Conservation (phyloP, 2,329 filamentous ascomycete genomes). For the Sordariomycetes sp. region DNA sequence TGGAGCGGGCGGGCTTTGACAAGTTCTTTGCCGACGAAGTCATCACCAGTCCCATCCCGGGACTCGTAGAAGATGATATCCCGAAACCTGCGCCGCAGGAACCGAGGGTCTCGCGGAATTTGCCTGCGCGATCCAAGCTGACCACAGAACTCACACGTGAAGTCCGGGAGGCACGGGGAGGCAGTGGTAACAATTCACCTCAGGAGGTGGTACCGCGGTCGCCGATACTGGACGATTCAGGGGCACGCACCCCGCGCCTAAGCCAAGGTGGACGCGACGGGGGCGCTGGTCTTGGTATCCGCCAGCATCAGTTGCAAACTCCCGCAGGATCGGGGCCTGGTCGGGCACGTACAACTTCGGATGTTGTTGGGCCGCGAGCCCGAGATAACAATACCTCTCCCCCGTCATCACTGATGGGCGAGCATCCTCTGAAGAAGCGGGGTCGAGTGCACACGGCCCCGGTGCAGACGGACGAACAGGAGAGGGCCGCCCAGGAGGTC, state of each 20-base stretch:
- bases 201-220: background rate
- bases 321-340: slow-evolving; percentile 31
- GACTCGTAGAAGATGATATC: slow-evolving; percentile 65
- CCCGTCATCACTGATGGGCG: slow-evolving; percentile 17
- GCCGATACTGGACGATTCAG: background rate
- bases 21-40: slow-evolving; percentile 70
- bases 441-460: slow-evolving; percentile 12
- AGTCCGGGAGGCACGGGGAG: background rate
- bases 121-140: background rate
- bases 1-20: slow-evolving; percentile 74
- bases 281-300: slow-evolving; percentile 37
- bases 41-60: slow-evolving; percentile 64
- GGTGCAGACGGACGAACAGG: slow-evolving; percentile 39
- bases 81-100: slow-evolving; percentile 20
- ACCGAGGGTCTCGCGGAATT: background rate
- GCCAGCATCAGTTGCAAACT: slow-evolving; percentile 23
- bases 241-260: background rate
- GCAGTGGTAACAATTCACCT: background rate
- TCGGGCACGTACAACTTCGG: slow-evolving; percentile 27
- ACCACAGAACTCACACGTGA: background rate
- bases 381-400: slow-evolving; percentile 6
- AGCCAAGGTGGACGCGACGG: slow-evolving; percentile 15
- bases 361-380: slow-evolving; percentile 10
- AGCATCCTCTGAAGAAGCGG: slow-evolving; percentile 16
- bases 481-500: slow-evolving; percentile 70